These are phyloP conservation scores for Luzula sylvatica DNA, from an alignment of 176 grass and related monocot species.

Conservation along the genomic window DNA sequence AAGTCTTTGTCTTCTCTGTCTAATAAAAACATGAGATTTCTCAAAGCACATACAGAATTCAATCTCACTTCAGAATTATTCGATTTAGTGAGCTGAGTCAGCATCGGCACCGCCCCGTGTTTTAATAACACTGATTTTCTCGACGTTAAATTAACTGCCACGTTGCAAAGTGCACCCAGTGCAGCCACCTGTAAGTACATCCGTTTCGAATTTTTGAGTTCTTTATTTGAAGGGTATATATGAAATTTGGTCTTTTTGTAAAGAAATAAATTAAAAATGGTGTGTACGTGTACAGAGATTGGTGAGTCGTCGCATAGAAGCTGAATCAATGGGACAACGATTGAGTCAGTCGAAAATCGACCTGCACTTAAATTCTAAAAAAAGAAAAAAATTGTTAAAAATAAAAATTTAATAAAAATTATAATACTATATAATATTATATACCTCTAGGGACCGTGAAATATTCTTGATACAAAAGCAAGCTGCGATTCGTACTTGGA, in stretches of 20 bases:
- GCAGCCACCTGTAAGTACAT: conserved; percentile 52
- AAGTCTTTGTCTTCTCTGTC: conserved; percentile 72
- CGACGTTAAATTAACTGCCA: conserved; percentile 68
- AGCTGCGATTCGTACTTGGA: conserved; percentile 76
- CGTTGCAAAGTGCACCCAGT: conserved; percentile 83
- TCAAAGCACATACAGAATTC: conserved; percentile 78
- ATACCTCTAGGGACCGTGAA: conserved; percentile 80
- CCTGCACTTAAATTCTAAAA: conserved; percentile 85
- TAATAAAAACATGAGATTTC: conserved; percentile 91
- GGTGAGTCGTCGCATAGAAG: conserved; percentile 65
- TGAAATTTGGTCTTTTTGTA: no score
- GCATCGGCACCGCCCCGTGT: conserved; percentile 53
- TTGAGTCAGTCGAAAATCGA: conserved; percentile 56
- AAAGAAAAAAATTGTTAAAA: conserved; percentile 22
- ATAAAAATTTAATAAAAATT: conserved; percentile 15
- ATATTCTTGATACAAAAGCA: conserved; percentile 91
- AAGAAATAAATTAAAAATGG: not conserved
- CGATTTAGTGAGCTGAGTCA: conserved; percentile 74
- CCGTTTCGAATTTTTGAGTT: no score
- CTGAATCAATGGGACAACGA: conserved; percentile 51
- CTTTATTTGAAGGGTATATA: no score
- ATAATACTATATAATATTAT: conserved; percentile 1
- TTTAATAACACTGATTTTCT: conserved; percentile 71
- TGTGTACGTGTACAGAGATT: conserved; percentile 70
- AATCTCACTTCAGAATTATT: conserved; percentile 71